Evolutionary conservation across 75 land plant species (phyloP).

Genomic region (Chamaecyparis obtusa): DNA sequence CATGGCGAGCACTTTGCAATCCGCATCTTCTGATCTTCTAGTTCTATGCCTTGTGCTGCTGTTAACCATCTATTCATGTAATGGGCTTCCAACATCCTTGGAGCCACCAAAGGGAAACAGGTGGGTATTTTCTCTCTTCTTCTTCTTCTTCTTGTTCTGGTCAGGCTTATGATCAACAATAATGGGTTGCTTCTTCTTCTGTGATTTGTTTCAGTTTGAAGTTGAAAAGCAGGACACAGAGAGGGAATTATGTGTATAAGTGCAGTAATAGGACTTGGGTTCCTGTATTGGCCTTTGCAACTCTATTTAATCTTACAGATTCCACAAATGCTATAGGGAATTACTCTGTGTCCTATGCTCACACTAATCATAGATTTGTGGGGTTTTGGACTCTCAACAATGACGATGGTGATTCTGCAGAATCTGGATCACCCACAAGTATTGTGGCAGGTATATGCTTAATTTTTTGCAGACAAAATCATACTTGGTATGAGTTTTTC

Average conservation of each 20-base stretch:
- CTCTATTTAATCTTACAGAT: neutral
- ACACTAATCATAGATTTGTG: neutral
- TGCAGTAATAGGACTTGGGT: constrained; percentile 14
- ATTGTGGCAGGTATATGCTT: constrained; percentile 13
- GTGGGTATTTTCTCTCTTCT: neutral
- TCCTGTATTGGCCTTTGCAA: constrained; percentile 2
- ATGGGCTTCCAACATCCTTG: neutral
- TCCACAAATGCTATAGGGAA: neutral
- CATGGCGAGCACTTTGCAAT: too few species aligned
- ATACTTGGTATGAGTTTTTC: too few species aligned
- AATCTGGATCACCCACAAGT: constrained; percentile 14
- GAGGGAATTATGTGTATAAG: constrained; percentile 13
- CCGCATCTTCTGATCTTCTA: too few species aligned
- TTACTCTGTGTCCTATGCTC: neutral
- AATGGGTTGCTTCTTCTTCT: neutral
- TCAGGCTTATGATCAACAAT: neutral
- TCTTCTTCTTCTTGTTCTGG: neutral
- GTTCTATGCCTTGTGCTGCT: too few species aligned
- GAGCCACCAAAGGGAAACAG: constrained; percentile 4
- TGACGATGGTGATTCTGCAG: constrained; percentile 15
- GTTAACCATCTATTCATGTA: too few species aligned
- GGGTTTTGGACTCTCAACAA: constrained; percentile 16
- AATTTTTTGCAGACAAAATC: neutral
- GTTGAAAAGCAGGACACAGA: constrained; percentile 6
- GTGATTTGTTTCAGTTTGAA: neutral